Conservation (phyloP, 805 yeast species). For the Candida glaebosa region DNA sequence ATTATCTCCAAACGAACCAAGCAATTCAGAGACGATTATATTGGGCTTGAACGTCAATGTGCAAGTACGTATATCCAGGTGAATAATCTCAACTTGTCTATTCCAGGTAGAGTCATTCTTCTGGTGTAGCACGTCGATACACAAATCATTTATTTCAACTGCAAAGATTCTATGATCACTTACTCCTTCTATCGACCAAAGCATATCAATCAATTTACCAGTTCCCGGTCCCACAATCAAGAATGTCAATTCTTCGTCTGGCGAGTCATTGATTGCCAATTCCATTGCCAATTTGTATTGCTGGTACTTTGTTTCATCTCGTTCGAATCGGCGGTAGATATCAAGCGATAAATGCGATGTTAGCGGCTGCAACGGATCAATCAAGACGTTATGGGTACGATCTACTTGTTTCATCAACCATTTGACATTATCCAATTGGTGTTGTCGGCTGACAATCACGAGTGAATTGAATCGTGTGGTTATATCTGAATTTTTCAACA, state of each 20-base stretch:
- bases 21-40: slow-evolving; percentile 71
- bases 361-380: slow-evolving; percentile 72
- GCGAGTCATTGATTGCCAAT: slow-evolving; percentile 42
- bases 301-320: slow-evolving; percentile 65
- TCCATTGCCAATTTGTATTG: slow-evolving; percentile 64
- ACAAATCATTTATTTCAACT: slow-evolving; percentile 69
- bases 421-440: slow-evolving; percentile 4
- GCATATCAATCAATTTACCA: slow-evolving; percentile 68
- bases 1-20: slow-evolving; percentile 93
- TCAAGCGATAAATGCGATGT: slow-evolving; percentile 50
- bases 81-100: slow-evolving; percentile 45
- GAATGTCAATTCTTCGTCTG: slow-evolving; percentile 18
- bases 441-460: background rate
- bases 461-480: slow-evolving; percentile 1
- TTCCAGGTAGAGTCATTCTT: slow-evolving; percentile 54
- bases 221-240: slow-evolving; percentile 85
- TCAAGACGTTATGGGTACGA: slow-evolving; percentile 10
- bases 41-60: slow-evolving; percentile 21
- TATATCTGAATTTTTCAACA: background rate
- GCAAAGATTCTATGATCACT: slow-evolving; percentile 33
- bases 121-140: slow-evolving; percentile 46
- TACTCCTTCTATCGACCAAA: slow-evolving; percentile 5
- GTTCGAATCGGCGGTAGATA: slow-evolving; percentile 69
- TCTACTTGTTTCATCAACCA: slow-evolving; percentile 4
- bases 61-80: slow-evolving; percentile 55